These are phyloP conservation scores for Neurospora tetrasperma DNA, from an alignment of 495 filamentous ascomycete species.

Conservation along the genomic window DNA sequence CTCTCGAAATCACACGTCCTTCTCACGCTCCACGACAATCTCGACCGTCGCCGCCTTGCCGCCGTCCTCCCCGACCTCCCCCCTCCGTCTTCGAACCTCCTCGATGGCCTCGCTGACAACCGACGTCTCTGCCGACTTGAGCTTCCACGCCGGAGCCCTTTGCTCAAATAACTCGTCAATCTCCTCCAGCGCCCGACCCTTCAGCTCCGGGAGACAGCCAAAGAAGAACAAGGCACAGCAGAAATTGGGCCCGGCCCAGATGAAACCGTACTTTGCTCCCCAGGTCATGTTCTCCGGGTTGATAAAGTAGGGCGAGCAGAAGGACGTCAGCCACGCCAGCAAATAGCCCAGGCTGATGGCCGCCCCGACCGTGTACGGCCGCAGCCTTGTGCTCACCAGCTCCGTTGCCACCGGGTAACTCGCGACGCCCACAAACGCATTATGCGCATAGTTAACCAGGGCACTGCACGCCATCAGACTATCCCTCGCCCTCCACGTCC, in stretches of 20 bases:
- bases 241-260: too few relatives aligned
- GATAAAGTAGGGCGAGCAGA: conserved; percentile 18
- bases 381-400: neutral
- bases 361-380: conserved; percentile 12
- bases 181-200: conserved; percentile 48
- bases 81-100: conserved; percentile 13
- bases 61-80: neutral
- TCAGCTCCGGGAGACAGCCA: conserved; percentile 38
- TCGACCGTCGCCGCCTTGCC: neutral
- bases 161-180: conserved; percentile 43
- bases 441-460: conserved; percentile 13
- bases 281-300: conserved; percentile 8
- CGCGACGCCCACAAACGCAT: conserved; percentile 11
- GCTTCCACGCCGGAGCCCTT: conserved; percentile 28
- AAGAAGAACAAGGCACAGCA: conserved; percentile 42
- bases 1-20: neutral
- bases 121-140: conserved; percentile 25
- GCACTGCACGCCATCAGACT: conserved; percentile 20
- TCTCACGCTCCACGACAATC: neutral
- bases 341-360: conserved; percentile 14
- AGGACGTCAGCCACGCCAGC: conserved; percentile 10
- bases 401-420: conserved; percentile 8
- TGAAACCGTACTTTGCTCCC: conserved; percentile 42
- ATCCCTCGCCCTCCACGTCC: conserved; percentile 17
- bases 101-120: conserved; percentile 26